A percentile compares a stretch with the other conserved stretches of the same genome.
These are phyloP conservation scores for Leishmania tropica DNA, from an alignment of 208 protist genomes.

Conservation along the genomic window DNA sequence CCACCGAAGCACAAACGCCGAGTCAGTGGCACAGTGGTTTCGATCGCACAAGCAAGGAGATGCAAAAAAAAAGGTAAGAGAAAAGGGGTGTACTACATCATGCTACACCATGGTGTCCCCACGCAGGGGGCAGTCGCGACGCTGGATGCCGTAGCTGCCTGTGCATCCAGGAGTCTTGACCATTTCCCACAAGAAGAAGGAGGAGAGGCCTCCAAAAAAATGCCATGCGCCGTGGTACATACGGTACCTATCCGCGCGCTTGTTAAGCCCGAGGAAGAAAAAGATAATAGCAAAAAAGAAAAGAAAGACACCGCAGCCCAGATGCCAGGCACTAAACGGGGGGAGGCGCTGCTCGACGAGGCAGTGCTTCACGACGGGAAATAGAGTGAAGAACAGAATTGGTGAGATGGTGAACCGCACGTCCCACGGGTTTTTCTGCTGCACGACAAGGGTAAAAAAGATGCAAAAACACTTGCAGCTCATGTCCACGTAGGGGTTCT, in stretches of 20 bases:
- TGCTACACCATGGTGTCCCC: constrained; percentile 15
- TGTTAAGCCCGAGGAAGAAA: constrained; percentile 69
- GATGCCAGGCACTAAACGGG: constrained; percentile 9
- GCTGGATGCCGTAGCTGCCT: neutral
- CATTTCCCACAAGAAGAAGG: constrained; percentile 63
- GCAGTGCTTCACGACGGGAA: constrained; percentile 57
- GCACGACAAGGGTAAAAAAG: constrained; percentile 53
- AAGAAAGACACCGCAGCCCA: constrained; percentile 33
- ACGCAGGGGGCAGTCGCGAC: neutral
- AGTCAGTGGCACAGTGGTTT: neutral
- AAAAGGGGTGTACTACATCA: neutral
- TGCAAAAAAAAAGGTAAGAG: neutral
- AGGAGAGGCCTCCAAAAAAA: constrained; percentile 54
- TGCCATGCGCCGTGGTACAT: constrained; percentile 84
- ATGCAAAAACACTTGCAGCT: constrained; percentile 56
- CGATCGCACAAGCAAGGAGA: neutral
- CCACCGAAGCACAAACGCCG: neutral
- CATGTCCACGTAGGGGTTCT: constrained; percentile 40
- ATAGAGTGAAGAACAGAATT: constrained; percentile 44
- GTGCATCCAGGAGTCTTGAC: constrained; percentile 17
- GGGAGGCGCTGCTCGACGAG: constrained; percentile 34
- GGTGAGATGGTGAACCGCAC: constrained; percentile 55
- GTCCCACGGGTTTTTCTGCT: constrained; percentile 77
- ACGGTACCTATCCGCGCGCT: constrained; percentile 59
- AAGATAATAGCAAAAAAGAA: constrained; percentile 37